Conservation (phyloP, 352 stramenopile genomes). For the Globisporangium megalacanthum region DNA sequence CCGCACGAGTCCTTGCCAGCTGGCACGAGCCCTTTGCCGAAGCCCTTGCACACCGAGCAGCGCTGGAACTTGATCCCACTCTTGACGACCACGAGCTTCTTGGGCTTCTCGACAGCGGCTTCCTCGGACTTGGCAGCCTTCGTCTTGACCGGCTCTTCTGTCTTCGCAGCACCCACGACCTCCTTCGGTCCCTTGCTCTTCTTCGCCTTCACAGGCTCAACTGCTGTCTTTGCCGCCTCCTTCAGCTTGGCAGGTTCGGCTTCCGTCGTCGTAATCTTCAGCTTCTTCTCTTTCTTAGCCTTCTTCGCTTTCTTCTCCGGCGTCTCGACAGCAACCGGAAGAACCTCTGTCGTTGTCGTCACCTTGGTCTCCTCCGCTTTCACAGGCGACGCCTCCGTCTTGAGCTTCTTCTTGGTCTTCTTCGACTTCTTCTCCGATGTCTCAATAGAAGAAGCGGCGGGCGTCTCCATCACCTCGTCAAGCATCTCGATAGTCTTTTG, state of each 20-base stretch:
- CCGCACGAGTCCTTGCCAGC: constrained; percentile 57
- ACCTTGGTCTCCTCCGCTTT: neutral
- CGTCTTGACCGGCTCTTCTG: constrained; percentile 4
- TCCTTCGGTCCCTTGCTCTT: constrained; percentile 15
- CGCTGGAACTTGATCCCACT: constrained; percentile 76
- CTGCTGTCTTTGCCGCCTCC: constrained; percentile 6
- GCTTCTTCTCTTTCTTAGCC: constrained; percentile 20
- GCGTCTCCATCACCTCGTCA: constrained; percentile 1
- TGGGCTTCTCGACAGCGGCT: constrained; percentile 17
- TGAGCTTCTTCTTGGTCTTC: constrained; percentile 26
- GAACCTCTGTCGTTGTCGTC: constrained; percentile 1
- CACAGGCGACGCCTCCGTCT: constrained; percentile 13
- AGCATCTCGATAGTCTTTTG: constrained; percentile 15
- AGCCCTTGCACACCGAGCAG: constrained; percentile 57
- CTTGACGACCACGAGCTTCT: constrained; percentile 34
- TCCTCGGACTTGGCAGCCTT: constrained; percentile 16
- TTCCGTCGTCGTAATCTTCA: neutral
- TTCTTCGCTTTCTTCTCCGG: constrained; percentile 14
- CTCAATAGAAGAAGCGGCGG: neutral
- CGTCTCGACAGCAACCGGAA: constrained; percentile 2
- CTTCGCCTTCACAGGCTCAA: constrained; percentile 11
- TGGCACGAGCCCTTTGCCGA: constrained; percentile 66
- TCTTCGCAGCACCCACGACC: constrained; percentile 3
- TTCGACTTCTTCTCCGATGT: constrained; percentile 10
- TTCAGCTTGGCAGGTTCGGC: constrained; percentile 3